phyloP scores from a whole-genome alignment of 225 moss, liverwort and hornwort species.

The Rhytidiadelphus loreus region DNA sequence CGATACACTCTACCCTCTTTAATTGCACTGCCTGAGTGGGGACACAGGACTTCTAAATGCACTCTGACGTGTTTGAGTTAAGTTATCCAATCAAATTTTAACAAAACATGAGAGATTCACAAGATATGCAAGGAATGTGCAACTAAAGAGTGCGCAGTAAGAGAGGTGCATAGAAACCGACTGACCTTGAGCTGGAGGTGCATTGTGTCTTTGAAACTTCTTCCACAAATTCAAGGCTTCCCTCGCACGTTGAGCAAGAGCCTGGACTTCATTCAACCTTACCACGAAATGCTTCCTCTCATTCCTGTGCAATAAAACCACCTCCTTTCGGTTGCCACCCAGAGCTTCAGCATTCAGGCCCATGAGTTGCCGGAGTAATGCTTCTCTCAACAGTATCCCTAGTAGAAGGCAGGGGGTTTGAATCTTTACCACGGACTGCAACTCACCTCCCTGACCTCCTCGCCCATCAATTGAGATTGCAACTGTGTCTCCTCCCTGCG shows the following conservation, averaged over 20 bases:
- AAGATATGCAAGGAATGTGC: neutral
- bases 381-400: conserved; percentile 40
- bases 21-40: neutral
- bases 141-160: neutral
- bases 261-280: conserved; percentile 6
- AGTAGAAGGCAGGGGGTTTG: conserved; percentile 37
- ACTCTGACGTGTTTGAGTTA: neutral
- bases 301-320: neutral
- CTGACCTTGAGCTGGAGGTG: conserved; percentile 20
- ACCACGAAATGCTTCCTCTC: neutral
- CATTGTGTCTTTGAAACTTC: conserved; percentile 13
- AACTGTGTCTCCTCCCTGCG: conserved; percentile 23
- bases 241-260: conserved; percentile 23
- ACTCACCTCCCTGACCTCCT: neutral
- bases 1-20: neutral
- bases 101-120: neutral
- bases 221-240: conserved; percentile 20
- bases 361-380: conserved; percentile 27
- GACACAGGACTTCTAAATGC: neutral
- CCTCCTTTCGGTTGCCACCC: neutral
- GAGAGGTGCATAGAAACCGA: neutral
- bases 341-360: neutral
- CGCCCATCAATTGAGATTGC: conserved; percentile 17
- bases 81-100: neutral
- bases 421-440: conserved; percentile 13